These are phyloP conservation scores for Pestalotiopsis sp. DNA, from an alignment of 2,329 filamentous ascomycete genomes.

Conservation along the genomic window DNA sequence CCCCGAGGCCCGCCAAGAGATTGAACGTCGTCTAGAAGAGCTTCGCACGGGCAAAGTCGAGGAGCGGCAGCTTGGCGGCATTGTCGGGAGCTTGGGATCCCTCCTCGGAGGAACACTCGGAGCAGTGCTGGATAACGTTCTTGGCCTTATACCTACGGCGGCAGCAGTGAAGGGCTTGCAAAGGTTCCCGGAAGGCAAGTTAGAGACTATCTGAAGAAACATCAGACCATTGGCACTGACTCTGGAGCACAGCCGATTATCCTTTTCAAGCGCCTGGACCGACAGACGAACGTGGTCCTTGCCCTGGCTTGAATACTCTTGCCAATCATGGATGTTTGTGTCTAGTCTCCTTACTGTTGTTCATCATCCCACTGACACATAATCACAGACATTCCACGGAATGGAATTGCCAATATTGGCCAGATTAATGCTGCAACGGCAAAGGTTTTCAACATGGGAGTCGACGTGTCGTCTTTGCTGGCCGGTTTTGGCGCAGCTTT, in stretches of 20 bases:
- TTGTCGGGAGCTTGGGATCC: not conserved
- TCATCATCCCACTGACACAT: not conserved
- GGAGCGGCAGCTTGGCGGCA: slow-evolving; percentile 1
- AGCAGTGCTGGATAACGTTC: slow-evolving; percentile 11
- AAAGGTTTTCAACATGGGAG: slow-evolving; percentile 17
- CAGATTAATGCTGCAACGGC: slow-evolving; percentile 18
- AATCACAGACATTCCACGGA: slow-evolving; percentile 8
- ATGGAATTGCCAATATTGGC: slow-evolving; percentile 17
- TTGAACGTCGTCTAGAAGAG: slow-evolving; percentile 15
- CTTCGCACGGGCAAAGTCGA: not conserved
- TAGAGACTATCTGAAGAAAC: not conserved
- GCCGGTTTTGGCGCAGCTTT: slow-evolving; percentile 13
- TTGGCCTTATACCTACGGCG: slow-evolving; percentile 9
- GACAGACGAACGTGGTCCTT: slow-evolving; percentile 29
- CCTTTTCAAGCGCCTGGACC: slow-evolving; percentile 8
- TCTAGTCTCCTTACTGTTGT: not conserved
- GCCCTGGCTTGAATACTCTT: slow-evolving; percentile 30
- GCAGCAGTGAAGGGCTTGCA: slow-evolving; percentile 9
- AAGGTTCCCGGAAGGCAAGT: slow-evolving; percentile 5
- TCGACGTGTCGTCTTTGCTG: slow-evolving; percentile 15
- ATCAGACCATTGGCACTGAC: not conserved
- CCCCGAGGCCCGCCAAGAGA: slow-evolving; percentile 16
- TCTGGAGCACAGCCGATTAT: not conserved
- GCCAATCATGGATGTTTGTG: slow-evolving; percentile 28
- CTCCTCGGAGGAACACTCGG: slow-evolving; percentile 8